Conservation (phyloP, 305 asterid genomes). For the Salvia sclarea region DNA sequence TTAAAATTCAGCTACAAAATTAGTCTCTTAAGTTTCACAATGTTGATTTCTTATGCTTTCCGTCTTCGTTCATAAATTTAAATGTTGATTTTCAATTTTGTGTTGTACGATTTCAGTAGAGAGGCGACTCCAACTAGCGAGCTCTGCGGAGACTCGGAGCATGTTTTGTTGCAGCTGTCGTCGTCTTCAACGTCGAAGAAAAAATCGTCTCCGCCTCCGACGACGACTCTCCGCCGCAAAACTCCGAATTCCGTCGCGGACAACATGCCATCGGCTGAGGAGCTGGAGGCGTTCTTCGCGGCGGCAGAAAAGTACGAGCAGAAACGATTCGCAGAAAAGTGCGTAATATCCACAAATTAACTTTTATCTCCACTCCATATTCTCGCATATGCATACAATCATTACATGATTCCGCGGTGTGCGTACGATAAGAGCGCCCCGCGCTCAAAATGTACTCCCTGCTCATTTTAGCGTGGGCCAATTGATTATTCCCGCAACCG, state of each 20-base stretch:
- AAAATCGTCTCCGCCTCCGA: slow-evolving; percentile 33
- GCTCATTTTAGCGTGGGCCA: slow-evolving; percentile 46
- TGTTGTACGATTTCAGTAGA: slow-evolving; percentile 40
- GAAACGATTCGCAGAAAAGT: slow-evolving; percentile 72
- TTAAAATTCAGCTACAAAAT: neutral
- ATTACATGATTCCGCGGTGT: slow-evolving; percentile 25
- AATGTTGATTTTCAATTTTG: slow-evolving; percentile 16
- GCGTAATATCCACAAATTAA: slow-evolving; percentile 37
- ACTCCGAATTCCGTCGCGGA: slow-evolving; percentile 22
- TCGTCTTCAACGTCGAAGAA: slow-evolving; percentile 28
- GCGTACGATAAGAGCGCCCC: slow-evolving; percentile 41
- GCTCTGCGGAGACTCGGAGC: slow-evolving; percentile 53
- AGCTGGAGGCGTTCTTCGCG: slow-evolving; percentile 76
- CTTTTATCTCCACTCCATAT: neutral
- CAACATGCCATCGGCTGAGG: slow-evolving; percentile 55
- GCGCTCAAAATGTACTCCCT: slow-evolving; percentile 26
- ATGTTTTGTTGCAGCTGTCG: slow-evolving; percentile 31
- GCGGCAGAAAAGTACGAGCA: slow-evolving; percentile 68
- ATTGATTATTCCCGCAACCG: slow-evolving; percentile 42
- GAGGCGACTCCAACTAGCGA: slow-evolving; percentile 56
- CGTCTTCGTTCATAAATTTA: neutral
- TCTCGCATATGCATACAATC: slow-evolving; percentile 30
- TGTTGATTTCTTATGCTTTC: slow-evolving; percentile 1
- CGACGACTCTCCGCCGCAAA: slow-evolving; percentile 33
- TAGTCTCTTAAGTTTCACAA: neutral